Evolutionary conservation across 169 alveolate species (phyloP), one percentile per base, ranked within the genome.

Genomic region (Cryptosporidium felis): DNA sequence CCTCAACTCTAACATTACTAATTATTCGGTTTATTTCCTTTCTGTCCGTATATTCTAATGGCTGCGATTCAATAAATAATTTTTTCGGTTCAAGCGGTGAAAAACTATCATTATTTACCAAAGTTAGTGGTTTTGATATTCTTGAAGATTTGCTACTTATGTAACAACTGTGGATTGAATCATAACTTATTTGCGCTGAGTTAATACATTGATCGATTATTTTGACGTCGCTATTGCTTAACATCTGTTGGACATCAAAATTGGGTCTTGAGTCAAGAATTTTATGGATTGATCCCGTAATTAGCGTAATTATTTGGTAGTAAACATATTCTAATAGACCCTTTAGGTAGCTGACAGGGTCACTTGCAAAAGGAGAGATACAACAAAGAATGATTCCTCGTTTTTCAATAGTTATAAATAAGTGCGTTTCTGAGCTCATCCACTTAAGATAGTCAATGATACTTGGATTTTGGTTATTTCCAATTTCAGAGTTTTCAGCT

Each of bases 261-360:
- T 74, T 74, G 4, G 85, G 85, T 38, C 85, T 74, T 8, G 67
- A 10, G n/a, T 74, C 32, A 36, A 74, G 66, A 53, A n/a, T 53
- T 53, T 74, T 74, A 21, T 74, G 85, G 28, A 74, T 74, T 6
- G 85, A 74, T 6, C 85, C 85, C n/a, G 85, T 74, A 18, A 74
- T 21, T 10, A 74, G n/a, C 67, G 56, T 56, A 41, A 74, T 34
- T 18, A 74, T 18, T 18, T 74, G 85, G 12, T 74, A 74, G 28
- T 74, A 74, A 36, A 53, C 59, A 28, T 74, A 36, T 40, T 74
- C 85, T 38, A 74, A 40, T 3, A 74, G 26, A n/a, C 85, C 67
- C 28, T 56, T 74, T 56, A 74, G 26, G 56, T 51, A 74, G 9
- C 59, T 56, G 5, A 74, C 30, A 9, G 85, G 66, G 26, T 74